Evolutionary conservation across 2,329 filamentous ascomycete genomes (phyloP).

Genomic region (Neoscytalidium dimidiatum): DNA sequence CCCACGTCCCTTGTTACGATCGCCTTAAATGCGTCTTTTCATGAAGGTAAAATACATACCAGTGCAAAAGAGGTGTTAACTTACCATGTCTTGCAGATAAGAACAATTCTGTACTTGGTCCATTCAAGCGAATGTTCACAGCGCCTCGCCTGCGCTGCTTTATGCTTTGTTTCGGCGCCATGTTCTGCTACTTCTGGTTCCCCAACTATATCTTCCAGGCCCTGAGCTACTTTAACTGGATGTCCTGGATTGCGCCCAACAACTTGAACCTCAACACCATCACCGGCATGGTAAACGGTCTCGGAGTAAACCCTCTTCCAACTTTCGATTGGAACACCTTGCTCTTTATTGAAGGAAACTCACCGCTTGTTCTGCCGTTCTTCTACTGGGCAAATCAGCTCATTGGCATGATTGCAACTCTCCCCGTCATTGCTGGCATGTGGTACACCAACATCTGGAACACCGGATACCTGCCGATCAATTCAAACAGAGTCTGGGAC

Average conservation of each 20-base stretch:
- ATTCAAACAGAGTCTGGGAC: conserved; percentile 35
- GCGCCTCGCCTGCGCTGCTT: conserved; percentile 66
- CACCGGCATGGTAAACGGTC: conserved; percentile 68
- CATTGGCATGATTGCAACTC: conserved; percentile 32
- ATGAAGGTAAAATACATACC: conserved; percentile 76
- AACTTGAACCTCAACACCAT: conserved; percentile 70
- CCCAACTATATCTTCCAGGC: conserved; percentile 70
- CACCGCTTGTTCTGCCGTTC: conserved; percentile 33
- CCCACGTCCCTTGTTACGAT: conserved; percentile 22
- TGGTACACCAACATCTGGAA: conserved; percentile 34
- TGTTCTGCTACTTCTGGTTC: conserved; percentile 41
- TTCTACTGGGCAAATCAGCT: conserved; percentile 34
- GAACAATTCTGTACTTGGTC: conserved; percentile 42
- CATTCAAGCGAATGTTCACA: conserved; percentile 61
- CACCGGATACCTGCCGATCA: conserved; percentile 38
- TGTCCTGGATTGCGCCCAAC: conserved; percentile 67
- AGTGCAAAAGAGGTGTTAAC: conserved; percentile 32
- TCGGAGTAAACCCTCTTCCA: conserved; percentile 66
- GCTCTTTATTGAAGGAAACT: conserved; percentile 30
- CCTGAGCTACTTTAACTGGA: conserved; percentile 69
- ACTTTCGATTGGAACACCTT: conserved; percentile 71
- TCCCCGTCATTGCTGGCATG: conserved; percentile 33
- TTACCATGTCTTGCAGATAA: conserved; percentile 60
- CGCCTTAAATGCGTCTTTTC: conserved; percentile 35
- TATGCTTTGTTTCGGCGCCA: conserved; percentile 56